Conservation (phyloP, 345 rosid species). For the Eucalyptus tenuipes region DNA sequence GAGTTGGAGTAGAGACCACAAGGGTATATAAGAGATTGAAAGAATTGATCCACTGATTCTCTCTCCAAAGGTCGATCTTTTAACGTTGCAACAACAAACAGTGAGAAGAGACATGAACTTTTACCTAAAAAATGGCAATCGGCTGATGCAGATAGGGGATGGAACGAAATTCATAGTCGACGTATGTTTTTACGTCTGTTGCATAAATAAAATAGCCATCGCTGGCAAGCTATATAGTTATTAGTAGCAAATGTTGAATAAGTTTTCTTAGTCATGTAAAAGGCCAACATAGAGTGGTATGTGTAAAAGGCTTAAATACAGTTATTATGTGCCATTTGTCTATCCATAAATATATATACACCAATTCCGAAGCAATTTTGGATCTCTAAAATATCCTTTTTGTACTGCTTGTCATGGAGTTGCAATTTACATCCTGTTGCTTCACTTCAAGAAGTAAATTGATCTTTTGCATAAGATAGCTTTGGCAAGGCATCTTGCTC, state of each 20-base stretch:
- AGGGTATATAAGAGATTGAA: constrained; percentile 25
- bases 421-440: not conserved
- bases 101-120: not conserved
- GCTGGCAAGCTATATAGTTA: not conserved
- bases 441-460: not conserved
- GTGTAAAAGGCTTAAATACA: not conserved
- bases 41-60: constrained; percentile 5
- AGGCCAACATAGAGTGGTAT: not conserved
- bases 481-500: not conserved
- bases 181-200: not conserved
- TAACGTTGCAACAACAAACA: not conserved
- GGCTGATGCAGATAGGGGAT: not conserved
- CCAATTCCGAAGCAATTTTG: not conserved
- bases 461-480: not conserved
- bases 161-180: not conserved
- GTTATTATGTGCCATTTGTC: not conserved
- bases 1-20: constrained; percentile 44
- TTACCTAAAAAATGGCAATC: not conserved
- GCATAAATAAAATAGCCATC: not conserved
- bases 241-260: not conserved
- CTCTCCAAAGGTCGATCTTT: not conserved
- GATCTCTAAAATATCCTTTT: not conserved
- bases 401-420: not conserved
- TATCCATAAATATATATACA: not conserved
- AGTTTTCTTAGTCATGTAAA: not conserved